Percentiles rank a stretch among this genome's conserved stretches.
Evolutionary conservation across 164 flowering plant species (phyloP).

Genomic region (Cinnamomum micranthum): DNA sequence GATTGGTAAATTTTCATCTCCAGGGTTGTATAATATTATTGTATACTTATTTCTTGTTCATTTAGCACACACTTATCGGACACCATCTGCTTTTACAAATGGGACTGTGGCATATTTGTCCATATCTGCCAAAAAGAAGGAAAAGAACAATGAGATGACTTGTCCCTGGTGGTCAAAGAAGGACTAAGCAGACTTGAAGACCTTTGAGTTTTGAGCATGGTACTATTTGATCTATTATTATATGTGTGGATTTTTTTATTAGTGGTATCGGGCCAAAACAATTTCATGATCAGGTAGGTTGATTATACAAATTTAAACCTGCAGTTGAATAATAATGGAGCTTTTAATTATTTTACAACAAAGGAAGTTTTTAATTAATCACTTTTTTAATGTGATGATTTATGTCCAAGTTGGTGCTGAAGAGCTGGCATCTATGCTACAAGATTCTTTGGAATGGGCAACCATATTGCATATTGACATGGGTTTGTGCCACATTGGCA

Average conservation of each 20-base stretch:
- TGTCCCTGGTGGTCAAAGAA: neutral
- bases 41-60: neutral
- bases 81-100: neutral
- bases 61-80: neutral
- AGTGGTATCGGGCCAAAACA: too few relatives aligned
- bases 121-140: neutral
- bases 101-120: neutral
- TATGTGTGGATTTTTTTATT: too few relatives aligned
- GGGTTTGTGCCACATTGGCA: too few relatives aligned
- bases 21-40: neutral
- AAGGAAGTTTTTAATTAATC: too few relatives aligned
- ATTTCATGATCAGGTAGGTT: too few relatives aligned
- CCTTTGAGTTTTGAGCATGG: neutral
- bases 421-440: too few relatives aligned
- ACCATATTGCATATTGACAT: too few relatives aligned
- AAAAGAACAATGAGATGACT: neutral
- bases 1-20: constrained; percentile 62
- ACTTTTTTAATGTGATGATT: too few relatives aligned
- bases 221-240: too few relatives aligned
- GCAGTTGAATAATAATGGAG: neutral
- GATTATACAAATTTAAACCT: neutral
- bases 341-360: too few relatives aligned
- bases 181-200: neutral
- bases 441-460: too few relatives aligned
- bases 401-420: too few relatives aligned